Conservation (phyloP, 2,329 filamentous ascomycete species). For the Didymosphaeria variabile region DNA sequence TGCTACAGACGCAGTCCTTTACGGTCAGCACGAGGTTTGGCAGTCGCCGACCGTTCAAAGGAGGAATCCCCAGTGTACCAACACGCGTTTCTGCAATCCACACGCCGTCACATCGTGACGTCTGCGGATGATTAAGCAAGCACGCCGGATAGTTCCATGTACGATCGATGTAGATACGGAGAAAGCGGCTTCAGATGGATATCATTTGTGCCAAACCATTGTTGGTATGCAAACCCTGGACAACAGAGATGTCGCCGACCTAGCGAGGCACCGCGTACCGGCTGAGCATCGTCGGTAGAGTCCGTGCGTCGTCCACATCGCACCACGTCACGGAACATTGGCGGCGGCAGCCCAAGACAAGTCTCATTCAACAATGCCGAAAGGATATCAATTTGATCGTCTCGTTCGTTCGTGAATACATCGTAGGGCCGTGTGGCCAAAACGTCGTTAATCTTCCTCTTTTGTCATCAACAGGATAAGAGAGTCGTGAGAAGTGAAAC, state of each 20-base stretch:
- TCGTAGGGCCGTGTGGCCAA: slow-evolving; percentile 25
- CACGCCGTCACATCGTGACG: neutral
- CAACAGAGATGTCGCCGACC: neutral
- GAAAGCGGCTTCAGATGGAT: neutral
- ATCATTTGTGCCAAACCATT: neutral
- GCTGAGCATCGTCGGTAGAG: neutral
- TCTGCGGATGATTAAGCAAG: neutral
- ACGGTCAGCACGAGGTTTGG: too few species aligned
- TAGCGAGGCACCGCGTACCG: neutral
- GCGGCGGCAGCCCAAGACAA: neutral
- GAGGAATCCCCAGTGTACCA: neutral
- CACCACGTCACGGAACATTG: neutral
- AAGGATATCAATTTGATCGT: slow-evolving; percentile 16
- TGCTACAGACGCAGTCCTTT: too few species aligned
- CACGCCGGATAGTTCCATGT: neutral
- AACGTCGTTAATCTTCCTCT: slow-evolving; percentile 26
- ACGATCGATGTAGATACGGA: neutral
- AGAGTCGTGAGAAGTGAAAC: slow-evolving; percentile 12
- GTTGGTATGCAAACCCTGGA: neutral
- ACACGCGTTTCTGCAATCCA: neutral
- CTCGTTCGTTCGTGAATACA: slow-evolving; percentile 17
- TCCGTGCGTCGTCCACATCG: neutral
- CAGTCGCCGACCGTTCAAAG: too few species aligned
- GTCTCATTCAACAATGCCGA: neutral
- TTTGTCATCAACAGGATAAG: slow-evolving; percentile 20